Conservation (phyloP, 2,329 filamentous ascomycete species). For the Chrysoporthe puriensis region DNA sequence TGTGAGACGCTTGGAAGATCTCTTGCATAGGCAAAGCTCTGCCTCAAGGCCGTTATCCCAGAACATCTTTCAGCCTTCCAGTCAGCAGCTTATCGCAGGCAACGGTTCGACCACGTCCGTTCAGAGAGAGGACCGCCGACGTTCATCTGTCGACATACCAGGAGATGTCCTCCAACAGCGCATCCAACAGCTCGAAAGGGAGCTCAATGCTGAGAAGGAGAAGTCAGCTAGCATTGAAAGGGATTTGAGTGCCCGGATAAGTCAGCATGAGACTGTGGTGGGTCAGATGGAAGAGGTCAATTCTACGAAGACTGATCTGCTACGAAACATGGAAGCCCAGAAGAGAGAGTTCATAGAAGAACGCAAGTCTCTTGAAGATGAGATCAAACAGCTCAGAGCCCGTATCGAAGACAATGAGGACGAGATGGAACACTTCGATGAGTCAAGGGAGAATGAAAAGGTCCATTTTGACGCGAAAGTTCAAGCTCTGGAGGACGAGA, state of each 20-base stretch:
- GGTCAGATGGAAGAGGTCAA: slow-evolving; percentile 81
- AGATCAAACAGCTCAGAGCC: slow-evolving; percentile 75
- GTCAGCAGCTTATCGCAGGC: slow-evolving; percentile 51
- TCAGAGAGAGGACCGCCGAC: slow-evolving; percentile 48
- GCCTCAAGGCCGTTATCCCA: slow-evolving; percentile 57
- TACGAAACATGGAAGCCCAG: slow-evolving; percentile 91
- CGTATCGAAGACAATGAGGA: slow-evolving; percentile 89
- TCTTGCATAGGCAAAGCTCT: slow-evolving; percentile 81
- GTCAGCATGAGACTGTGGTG: slow-evolving; percentile 64
- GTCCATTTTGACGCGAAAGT: slow-evolving; percentile 70
- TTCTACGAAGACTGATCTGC: slow-evolving; percentile 89
- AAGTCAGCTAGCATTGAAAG: slow-evolving; percentile 68
- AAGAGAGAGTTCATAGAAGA: slow-evolving; percentile 88
- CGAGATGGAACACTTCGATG: slow-evolving; percentile 82
- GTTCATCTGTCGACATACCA: slow-evolving; percentile 41
- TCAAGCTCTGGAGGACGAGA: slow-evolving; percentile 69
- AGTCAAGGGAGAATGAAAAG: slow-evolving; percentile 82
- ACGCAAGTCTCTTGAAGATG: slow-evolving; percentile 78
- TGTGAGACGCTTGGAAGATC: slow-evolving; percentile 86
- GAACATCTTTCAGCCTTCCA: slow-evolving; percentile 57
- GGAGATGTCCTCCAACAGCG: slow-evolving; percentile 50
- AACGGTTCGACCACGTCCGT: slow-evolving; percentile 55
- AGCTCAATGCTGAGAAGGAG: slow-evolving; percentile 75
- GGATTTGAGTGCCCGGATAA: slow-evolving; percentile 63
- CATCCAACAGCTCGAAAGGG: slow-evolving; percentile 72